Evolutionary conservation across 2,329 filamentous ascomycete species (phyloP).

Genomic region (Monosporascus sp.): DNA sequence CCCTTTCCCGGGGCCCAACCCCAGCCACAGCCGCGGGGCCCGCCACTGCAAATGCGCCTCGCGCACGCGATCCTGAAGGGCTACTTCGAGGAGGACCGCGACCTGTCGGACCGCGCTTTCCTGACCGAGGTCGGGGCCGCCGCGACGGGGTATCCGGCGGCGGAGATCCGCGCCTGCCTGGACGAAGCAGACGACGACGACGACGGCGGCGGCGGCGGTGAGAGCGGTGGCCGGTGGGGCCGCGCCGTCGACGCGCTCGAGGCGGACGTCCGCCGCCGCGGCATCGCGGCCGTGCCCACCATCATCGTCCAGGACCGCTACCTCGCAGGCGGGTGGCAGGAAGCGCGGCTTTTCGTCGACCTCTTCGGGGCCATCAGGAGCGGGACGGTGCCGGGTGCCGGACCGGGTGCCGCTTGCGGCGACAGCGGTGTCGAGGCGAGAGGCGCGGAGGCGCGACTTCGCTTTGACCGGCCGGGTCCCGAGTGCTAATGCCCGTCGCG

Average conservation of each 20-base stretch:
- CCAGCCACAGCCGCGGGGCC: slow-evolving; percentile 14
- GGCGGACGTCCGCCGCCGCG: slow-evolving; percentile 15
- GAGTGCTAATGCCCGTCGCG: no score
- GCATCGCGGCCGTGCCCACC: slow-evolving; percentile 64
- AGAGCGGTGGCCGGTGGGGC: slow-evolving; percentile 26
- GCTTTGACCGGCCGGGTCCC: no score
- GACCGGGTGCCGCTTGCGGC: no score
- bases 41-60: slow-evolving; percentile 32
- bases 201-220: slow-evolving; percentile 3
- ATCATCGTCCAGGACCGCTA: slow-evolving; percentile 66
- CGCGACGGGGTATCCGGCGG: slow-evolving; percentile 4
- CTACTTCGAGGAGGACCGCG: slow-evolving; percentile 36
- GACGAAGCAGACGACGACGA: slow-evolving; percentile 20
- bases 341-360: slow-evolving; percentile 57
- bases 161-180: slow-evolving; percentile 24
- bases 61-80: slow-evolving; percentile 37
- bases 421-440: no score
- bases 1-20: slow-evolving; percentile 4
- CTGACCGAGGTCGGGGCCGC: slow-evolving; percentile 27
- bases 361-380: slow-evolving; percentile 55
- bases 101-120: slow-evolving; percentile 36
- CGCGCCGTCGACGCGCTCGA: slow-evolving; percentile 18
- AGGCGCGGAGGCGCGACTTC: no score
- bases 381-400: background rate
- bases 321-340: slow-evolving; percentile 67